These are phyloP conservation scores for Pseudogymnoascus verrucosus DNA, from an alignment of 2,329 filamentous ascomycete species.

Conservation along the genomic window DNA sequence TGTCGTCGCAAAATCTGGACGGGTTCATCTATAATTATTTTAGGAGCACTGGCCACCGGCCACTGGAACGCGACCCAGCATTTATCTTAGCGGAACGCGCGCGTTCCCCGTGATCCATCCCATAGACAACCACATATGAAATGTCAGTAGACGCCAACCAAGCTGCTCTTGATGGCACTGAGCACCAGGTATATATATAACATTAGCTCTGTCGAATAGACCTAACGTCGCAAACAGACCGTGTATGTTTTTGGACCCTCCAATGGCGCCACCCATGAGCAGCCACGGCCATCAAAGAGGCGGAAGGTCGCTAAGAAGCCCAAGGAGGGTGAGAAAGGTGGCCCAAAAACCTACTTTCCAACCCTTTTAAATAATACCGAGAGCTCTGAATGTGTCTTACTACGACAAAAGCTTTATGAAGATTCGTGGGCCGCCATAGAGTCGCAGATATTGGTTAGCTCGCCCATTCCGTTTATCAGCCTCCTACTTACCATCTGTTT, in stretches of 20 bases:
- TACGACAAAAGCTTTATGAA: conserved; percentile 53
- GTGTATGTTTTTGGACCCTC: conserved; percentile 54
- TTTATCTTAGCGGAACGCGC: conserved; percentile 2
- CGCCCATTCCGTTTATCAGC: conserved; percentile 31
- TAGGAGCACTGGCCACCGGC: conserved; percentile 2
- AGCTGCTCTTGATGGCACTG: conserved; percentile 23
- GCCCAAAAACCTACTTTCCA: conserved; percentile 33
- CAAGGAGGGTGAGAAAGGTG: background rate
- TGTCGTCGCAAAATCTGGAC: conserved; percentile 4
- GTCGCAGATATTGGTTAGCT: conserved; percentile 40
- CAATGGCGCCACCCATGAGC: conserved; percentile 32
- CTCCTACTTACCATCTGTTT: conserved; percentile 4
- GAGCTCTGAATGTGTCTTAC: conserved; percentile 36
- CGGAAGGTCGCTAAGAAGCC: conserved; percentile 26
- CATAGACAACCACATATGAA: conserved; percentile 11
- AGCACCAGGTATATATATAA: conserved; percentile 25
- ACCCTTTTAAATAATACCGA: conserved; percentile 49
- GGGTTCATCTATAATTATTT: conserved; percentile 2
- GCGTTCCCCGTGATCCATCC: conserved; percentile 4
- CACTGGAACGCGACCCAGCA: background rate
- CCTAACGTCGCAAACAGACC: conserved; percentile 34
- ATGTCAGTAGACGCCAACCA: conserved; percentile 26
- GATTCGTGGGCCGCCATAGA: conserved; percentile 58
- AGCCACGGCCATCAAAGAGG: conserved; percentile 29
- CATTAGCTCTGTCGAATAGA: background rate